phyloP scores from a whole-genome alignment of 805 yeast genomes.

The Candida saitoana region DNA sequence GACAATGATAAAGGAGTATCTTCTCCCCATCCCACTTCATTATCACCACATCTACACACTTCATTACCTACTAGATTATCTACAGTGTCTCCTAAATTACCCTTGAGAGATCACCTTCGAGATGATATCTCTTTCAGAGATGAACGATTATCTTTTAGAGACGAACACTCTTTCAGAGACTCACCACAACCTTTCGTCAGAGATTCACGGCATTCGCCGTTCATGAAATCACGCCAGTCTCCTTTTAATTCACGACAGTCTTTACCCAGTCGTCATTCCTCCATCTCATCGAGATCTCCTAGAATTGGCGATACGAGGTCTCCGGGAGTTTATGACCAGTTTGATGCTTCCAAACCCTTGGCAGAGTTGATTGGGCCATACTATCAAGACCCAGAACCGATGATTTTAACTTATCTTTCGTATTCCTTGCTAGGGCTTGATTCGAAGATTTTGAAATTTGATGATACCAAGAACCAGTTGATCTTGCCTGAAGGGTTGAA shows the following conservation, averaged over 20 bases:
- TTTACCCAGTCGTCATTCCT: background rate
- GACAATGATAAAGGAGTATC: background rate
- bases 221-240: too few species aligned
- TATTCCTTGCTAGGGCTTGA: conserved; percentile 62
- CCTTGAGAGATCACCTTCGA: too few species aligned
- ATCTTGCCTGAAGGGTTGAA: conserved; percentile 51
- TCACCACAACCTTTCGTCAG: background rate
- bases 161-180: conserved; percentile 1
- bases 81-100: conserved; percentile 1
- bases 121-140: too few species aligned
- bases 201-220: background rate
- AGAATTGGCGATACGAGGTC: background rate
- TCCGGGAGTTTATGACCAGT: conserved; percentile 5
- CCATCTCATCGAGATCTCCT: conserved; percentile 3
- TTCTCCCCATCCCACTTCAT: background rate
- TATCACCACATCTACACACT: conserved; percentile 1
- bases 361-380: conserved; percentile 19
- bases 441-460: conserved; percentile 51
- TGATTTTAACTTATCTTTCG: conserved; percentile 43
- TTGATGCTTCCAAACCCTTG: conserved; percentile 1
- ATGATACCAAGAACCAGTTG: conserved; percentile 17
- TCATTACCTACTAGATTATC: conserved; percentile 5
- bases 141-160: too few species aligned
- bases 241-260: background rate
- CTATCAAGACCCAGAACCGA: conserved; percentile 28